Evolutionary conservation across 805 yeast species (phyloP), one percentile per base, ranked within the genome.

Genomic region (Wickerhamiella sorbophila): DNA sequence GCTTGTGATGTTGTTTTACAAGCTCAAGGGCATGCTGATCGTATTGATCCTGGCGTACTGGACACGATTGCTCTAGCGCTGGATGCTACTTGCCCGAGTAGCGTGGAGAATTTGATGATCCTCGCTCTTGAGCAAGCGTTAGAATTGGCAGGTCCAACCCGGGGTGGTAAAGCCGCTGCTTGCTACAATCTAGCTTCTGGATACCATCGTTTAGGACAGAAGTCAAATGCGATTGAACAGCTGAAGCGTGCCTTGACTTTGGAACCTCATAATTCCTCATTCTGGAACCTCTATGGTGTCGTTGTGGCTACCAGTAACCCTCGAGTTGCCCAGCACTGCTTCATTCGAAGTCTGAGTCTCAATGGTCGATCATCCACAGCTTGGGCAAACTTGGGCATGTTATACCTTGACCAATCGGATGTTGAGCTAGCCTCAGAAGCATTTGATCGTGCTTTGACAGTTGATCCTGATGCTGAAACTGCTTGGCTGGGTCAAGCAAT

Each of bases 401-500:
- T 91, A 29, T 87, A 82, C 50, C 61, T 88, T 44, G 66, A 72
- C 24, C 67, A 70, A 43, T 76, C 76, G 2, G 97, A 88, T 56
- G 50, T 66, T 5, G 78, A 71, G 29, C 69, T 91, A 33, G 91
- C 97, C 0, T 67, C 69, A 35, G 77, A 79, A 46, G 77, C 93
- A 0, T 75, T 81, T 45, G 62, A 67, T 32, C 71, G 84, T 47
- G 79, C 91, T 0, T 88, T 82, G 51, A 75, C 94, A 17, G 64
- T 84, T 10, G 79, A 87, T 2, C 96, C 98, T 2, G 80, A 77
- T 41, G 70, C 69, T 40, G 66, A 82, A 0, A 66, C 65, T 4
- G 73, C 95, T 0, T 91, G 97, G 97, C 57, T 82, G 26, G 95
- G 95, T 1, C 76, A 78, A 52, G 96, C 95, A 0, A 55, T 88